A percentile compares a stretch with the other conserved stretches of the same genome.
Conservation (phyloP, 352 stramenopile species). For the Phytophthora pluvialis region DNA sequence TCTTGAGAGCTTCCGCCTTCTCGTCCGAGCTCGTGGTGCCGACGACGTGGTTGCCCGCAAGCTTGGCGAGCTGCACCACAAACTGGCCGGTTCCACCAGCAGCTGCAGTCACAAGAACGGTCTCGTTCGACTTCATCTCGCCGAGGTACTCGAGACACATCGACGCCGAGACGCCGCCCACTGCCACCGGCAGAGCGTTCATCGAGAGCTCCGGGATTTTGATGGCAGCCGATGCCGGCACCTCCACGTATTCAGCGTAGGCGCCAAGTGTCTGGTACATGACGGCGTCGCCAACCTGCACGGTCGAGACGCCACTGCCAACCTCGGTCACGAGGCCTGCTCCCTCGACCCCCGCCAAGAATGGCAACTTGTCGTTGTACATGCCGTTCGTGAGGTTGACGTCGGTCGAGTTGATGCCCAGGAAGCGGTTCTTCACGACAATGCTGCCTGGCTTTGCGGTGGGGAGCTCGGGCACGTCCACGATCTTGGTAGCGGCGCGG, state of each 20-base stretch:
- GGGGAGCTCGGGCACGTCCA: slow-evolving; percentile 38
- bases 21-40: slow-evolving; percentile 66
- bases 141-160: slow-evolving; percentile 43
- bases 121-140: slow-evolving; percentile 40
- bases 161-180: slow-evolving; percentile 49
- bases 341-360: slow-evolving; percentile 52
- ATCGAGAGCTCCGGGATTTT: slow-evolving; percentile 27
- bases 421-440: slow-evolving; percentile 53
- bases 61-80: slow-evolving; percentile 79
- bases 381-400: slow-evolving; percentile 60
- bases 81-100: slow-evolving; percentile 77
- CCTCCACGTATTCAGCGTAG: slow-evolving; percentile 56
- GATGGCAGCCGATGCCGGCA: slow-evolving; percentile 32
- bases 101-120: slow-evolving; percentile 39
- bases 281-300: slow-evolving; percentile 38
- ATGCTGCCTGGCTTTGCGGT: slow-evolving; percentile 26
- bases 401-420: slow-evolving; percentile 58
- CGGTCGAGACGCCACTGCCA: slow-evolving; percentile 29
- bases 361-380: slow-evolving; percentile 43
- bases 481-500: slow-evolving; percentile 43
- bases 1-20: slow-evolving; percentile 63
- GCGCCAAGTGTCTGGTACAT: slow-evolving; percentile 49
- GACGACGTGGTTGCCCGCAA: slow-evolving; percentile 60
- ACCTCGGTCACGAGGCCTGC: slow-evolving; percentile 45
- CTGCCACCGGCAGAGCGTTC: slow-evolving; percentile 42